Conservation (phyloP, 2,329 filamentous ascomycete genomes). For the Calcarisporium arbuscula region DNA sequence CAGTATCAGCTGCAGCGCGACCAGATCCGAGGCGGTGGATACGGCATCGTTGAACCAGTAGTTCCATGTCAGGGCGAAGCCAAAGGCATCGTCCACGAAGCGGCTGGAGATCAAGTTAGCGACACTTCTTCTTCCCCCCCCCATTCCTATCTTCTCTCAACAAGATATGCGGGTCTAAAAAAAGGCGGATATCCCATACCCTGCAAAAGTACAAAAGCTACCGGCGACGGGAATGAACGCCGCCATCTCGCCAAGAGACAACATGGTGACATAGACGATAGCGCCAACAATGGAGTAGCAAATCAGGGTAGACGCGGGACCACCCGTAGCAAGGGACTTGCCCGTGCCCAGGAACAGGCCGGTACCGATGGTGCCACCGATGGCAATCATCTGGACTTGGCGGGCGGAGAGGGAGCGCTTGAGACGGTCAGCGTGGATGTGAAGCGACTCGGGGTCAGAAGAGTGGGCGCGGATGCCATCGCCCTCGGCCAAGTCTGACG, state of each 20-base stretch:
- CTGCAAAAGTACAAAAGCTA: conserved; percentile 45
- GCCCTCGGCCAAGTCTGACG: too few species aligned
- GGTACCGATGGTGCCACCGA: conserved; percentile 53
- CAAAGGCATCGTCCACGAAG: conserved; percentile 47
- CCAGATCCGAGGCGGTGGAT: conserved; percentile 49
- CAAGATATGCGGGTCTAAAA: too few species aligned
- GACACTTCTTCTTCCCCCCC: not conserved
- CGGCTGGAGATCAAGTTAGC: conserved; percentile 21
- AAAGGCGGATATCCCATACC: conserved; percentile 28
- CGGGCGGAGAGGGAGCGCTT: conserved; percentile 50
- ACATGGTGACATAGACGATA: conserved; percentile 54
- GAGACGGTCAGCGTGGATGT: conserved; percentile 36
- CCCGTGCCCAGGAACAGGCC: conserved; percentile 59
- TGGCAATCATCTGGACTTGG: conserved; percentile 64
- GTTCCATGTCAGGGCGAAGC: conserved; percentile 51
- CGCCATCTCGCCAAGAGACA: conserved; percentile 55
- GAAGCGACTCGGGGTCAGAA: too few species aligned
- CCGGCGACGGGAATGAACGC: conserved; percentile 45
- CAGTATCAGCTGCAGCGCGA: conserved; percentile 45
- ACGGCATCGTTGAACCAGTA: conserved; percentile 62
- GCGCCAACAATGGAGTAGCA: conserved; percentile 49
- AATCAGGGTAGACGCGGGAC: conserved; percentile 52
- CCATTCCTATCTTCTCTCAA: too few species aligned
- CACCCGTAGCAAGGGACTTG: conserved; percentile 51
- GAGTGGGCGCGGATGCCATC: too few species aligned